Evolutionary conservation across 352 stramenopile species (phyloP), one percentile per base, ranked within the genome.

Genomic region (Plasmopara viticola): DNA sequence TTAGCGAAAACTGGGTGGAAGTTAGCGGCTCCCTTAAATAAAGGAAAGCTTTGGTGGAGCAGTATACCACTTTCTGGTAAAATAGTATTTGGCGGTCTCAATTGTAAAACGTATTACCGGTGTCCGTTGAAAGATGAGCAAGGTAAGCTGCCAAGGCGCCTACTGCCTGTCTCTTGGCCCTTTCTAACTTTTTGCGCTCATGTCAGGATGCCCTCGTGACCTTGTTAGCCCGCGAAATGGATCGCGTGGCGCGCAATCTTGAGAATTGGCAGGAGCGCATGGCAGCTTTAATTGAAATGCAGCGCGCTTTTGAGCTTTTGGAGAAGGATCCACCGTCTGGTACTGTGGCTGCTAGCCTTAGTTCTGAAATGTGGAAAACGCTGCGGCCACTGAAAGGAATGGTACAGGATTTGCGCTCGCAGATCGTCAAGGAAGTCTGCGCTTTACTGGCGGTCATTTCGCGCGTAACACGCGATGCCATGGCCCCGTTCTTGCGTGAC

Each of bases 351-450:
- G 60, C 40, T 57, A 64, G 64, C 25, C 47, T 92, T 6, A 71
- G 63, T 15, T 62, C 66, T 6, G 80, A 91, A 6, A 52, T 84
- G 15, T 93, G 83, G 83, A 84, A 83, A 51, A 64, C 66, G 18
- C 67, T 93, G 51, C 79, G 84, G 58, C 80, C 80, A 17, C 68
- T 93, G 14, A 87, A 87, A 45, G 38, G 39, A 18, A 78, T 90
- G 64, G 64, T 93, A 46, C 75, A 87, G 51, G 83, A 93, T 47
- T 54, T 93, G 48, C 74, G 83, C 31, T 93, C 83, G 15, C 83
- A 93, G 59, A 88, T 93, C 52, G 83, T 93, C 54, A 93, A 93
- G 55, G 83, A 90, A 44, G 80, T 87, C 13, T 93, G 83, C 46
- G 49, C 54, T 2, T 47, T 87, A 49, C 66, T 93, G 10, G 68